Evolutionary conservation across 441 rosid genomes (phyloP).

Genomic region (Adansonia gregorii): DNA sequence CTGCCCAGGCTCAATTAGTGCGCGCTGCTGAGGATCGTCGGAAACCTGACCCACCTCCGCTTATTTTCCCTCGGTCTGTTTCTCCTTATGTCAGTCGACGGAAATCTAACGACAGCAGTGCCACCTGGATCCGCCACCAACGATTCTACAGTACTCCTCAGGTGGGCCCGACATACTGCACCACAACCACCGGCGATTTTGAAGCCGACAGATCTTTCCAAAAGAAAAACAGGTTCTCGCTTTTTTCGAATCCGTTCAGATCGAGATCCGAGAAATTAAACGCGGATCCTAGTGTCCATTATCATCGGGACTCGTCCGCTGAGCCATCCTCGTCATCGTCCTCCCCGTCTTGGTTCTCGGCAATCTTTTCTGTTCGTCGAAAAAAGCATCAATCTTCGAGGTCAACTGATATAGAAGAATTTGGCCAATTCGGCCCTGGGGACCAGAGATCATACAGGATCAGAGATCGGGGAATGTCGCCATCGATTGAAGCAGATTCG

Average conservation of each 20-base stretch:
- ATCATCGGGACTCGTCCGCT: conserved; percentile 36
- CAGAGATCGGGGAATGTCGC: conserved; percentile 70
- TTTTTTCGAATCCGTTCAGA: conserved; percentile 56
- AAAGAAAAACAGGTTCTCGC: conserved; percentile 43
- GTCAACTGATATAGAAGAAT: conserved; percentile 34
- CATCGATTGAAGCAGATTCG: conserved; percentile 42
- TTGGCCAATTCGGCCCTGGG: conserved; percentile 19
- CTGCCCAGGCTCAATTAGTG: conserved; percentile 49
- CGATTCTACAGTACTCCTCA: conserved; percentile 71
- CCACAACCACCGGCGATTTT: conserved; percentile 31
- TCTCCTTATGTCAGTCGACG: conserved; percentile 75
- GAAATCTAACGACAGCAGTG: conserved; percentile 46
- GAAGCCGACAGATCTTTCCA: conserved; percentile 28
- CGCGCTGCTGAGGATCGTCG: conserved; percentile 34
- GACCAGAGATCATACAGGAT: conserved; percentile 35
- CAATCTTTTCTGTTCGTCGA: conserved; percentile 52
- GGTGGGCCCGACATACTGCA: conserved; percentile 45
- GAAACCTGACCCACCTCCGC: conserved; percentile 46
- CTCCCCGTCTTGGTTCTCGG: conserved; percentile 58
- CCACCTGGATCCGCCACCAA: conserved; percentile 27
- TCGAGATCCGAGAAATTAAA: conserved; percentile 64
- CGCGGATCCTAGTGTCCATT: conserved; percentile 41
- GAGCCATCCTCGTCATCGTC: conserved; percentile 46
- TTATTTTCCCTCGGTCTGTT: conserved; percentile 79
- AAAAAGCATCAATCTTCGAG: conserved; percentile 38